Percentiles rank a stretch among this genome's conserved stretches.
These are phyloP conservation scores for Striga hermonthica DNA, from an alignment of 305 asterid species.

Conservation along the genomic window DNA sequence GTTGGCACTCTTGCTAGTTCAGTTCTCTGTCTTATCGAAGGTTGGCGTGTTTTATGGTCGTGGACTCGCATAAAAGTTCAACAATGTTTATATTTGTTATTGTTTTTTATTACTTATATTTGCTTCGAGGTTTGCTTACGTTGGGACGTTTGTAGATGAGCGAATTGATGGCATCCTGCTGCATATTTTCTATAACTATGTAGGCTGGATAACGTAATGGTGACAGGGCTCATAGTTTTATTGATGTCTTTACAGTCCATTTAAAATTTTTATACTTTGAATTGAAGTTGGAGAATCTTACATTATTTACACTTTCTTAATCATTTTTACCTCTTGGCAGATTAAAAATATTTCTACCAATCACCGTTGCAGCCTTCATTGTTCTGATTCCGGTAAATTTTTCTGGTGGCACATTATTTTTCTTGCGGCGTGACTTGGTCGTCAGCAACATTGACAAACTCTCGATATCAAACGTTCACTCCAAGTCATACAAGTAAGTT, in stretches of 20 bases:
- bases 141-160: no score
- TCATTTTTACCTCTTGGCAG: conserved; percentile 41
- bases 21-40: not conserved
- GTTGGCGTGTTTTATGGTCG: not conserved
- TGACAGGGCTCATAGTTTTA: not conserved
- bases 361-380: conserved; percentile 61
- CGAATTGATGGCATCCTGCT: no score
- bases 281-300: not conserved
- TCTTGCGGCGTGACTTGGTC: conserved; percentile 74
- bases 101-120: no score
- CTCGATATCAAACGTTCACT: conserved; percentile 77
- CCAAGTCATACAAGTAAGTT: conserved; percentile 80
- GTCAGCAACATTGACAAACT: conserved; percentile 89
- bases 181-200: no score
- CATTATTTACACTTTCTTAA: conserved; percentile 8
- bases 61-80: no score
- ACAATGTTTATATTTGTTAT: no score
- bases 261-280: no score
- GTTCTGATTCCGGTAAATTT: conserved; percentile 87
- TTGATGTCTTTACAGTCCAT: not conserved
- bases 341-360: conserved; percentile 79
- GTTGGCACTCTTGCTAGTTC: conserved; percentile 1
- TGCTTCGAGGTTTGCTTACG: no score
- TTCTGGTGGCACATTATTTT: conserved; percentile 66
- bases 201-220: not conserved